Percentiles rank a stretch among this genome's conserved stretches.
Evolutionary conservation across 2,329 filamentous ascomycete genomes (phyloP).

Genomic region (Colletotrichum sp.): DNA sequence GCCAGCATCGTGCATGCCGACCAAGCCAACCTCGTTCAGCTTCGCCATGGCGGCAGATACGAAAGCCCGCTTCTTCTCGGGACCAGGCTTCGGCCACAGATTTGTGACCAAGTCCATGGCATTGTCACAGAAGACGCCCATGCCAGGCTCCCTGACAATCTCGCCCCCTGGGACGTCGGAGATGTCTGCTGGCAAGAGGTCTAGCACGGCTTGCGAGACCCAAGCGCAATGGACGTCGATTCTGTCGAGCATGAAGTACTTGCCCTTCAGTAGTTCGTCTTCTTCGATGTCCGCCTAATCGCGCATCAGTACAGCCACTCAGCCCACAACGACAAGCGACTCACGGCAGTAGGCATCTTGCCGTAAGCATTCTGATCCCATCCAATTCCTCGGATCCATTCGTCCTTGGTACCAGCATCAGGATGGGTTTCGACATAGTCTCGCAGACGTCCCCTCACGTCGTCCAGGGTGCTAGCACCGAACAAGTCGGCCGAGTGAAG

Average conservation of each 20-base stretch:
- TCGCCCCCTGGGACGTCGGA: constrained; percentile 67
- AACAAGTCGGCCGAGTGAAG: constrained; percentile 70
- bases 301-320: background rate
- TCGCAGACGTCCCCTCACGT: constrained; percentile 58
- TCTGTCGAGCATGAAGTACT: constrained; percentile 73
- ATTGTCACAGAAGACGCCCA: constrained; percentile 77
- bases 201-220: constrained; percentile 69
- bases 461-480: constrained; percentile 57
- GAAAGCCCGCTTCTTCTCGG: constrained; percentile 57
- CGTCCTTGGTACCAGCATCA: constrained; percentile 54
- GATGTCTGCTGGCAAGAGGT: constrained; percentile 59
- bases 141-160: constrained; percentile 63
- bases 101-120: constrained; percentile 68
- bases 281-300: constrained; percentile 53
- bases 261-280: constrained; percentile 54
- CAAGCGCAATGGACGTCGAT: constrained; percentile 75
- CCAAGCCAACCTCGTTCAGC: constrained; percentile 68
- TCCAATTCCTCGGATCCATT: constrained; percentile 71
- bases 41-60: constrained; percentile 65
- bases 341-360: constrained; percentile 68
- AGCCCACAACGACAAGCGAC: constrained; percentile 27
- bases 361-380: constrained; percentile 74
- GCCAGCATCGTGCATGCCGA: constrained; percentile 74
- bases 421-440: constrained; percentile 56
- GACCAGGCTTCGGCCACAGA: constrained; percentile 61